phyloP scores from a whole-genome alignment of 495 filamentous ascomycete genomes.

The Hypoxylon perforatum region DNA sequence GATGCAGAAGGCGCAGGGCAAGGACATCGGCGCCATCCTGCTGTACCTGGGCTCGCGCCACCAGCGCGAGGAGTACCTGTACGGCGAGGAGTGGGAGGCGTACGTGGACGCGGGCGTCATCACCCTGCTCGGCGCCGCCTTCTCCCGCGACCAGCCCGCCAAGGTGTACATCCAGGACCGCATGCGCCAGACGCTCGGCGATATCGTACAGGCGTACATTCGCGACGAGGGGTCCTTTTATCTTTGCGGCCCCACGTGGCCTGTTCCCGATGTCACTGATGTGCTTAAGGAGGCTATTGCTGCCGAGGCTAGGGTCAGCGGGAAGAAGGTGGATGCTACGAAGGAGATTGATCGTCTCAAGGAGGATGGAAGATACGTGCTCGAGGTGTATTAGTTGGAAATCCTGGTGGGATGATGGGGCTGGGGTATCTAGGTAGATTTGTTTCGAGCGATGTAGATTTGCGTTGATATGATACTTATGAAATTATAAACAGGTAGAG shows the following conservation, averaged over 20 bases:
- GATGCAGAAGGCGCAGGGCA: conserved; percentile 93
- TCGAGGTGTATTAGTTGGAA: conserved; percentile 85
- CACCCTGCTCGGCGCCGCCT: conserved; percentile 91
- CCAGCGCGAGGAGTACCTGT: conserved; percentile 98
- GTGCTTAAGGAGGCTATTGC: conserved; percentile 94
- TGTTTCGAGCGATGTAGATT: conserved; percentile 13
- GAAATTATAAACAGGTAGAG: too few relatives aligned
- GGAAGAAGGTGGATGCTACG: conserved; percentile 84
- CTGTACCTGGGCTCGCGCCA: conserved; percentile 97
- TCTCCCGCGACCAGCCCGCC: conserved; percentile 95
- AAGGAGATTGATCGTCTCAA: conserved; percentile 98
- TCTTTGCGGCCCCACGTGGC: conserved; percentile 97
- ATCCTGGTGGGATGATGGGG: conserved; percentile 9
- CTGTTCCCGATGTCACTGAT: conserved; percentile 95
- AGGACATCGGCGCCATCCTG: conserved; percentile 91
- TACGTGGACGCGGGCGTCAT: conserved; percentile 96
- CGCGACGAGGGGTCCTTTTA: conserved; percentile 92
- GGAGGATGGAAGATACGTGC: conserved; percentile 91
- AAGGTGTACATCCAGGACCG: conserved; percentile 99
- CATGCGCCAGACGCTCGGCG: conserved; percentile 88
- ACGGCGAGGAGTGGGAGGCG: conserved; percentile 99
- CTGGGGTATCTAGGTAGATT: too few relatives aligned
- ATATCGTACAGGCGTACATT: conserved; percentile 90
- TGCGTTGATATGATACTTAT: not conserved
- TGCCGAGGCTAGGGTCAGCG: conserved; percentile 71